A percentile compares a stretch with the other conserved stretches of the same genome.
Conservation (phyloP, 148 eudicot genomes). For the Pouteria glomerata region DNA sequence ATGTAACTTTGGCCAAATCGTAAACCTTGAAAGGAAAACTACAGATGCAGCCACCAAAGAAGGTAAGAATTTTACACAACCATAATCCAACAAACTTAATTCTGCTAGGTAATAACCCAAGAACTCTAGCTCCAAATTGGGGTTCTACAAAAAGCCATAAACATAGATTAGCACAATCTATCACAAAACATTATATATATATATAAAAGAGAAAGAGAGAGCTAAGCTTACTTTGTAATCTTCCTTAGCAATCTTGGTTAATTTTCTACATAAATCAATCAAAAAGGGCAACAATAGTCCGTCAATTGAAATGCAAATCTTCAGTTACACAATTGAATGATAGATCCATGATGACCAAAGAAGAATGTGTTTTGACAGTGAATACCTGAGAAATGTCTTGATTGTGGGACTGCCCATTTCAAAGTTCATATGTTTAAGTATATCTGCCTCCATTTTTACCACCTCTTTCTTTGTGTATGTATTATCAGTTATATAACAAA, state of each 20-base stretch:
- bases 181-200: neutral
- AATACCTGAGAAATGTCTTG: conserved; percentile 74
- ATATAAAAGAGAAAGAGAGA: neutral
- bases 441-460: conserved; percentile 82
- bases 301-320: neutral
- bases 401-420: conserved; percentile 77
- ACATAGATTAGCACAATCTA: neutral
- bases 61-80: conserved; percentile 71
- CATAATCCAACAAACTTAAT: conserved; percentile 76
- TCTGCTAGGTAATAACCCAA: conserved; percentile 77
- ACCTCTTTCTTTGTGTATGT: conserved; percentile 78
- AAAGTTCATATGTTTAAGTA: conserved; percentile 55
- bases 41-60: conserved; percentile 86
- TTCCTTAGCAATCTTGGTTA: conserved; percentile 53
- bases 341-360: too few relatives aligned
- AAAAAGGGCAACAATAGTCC: conserved; percentile 4
- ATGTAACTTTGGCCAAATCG: conserved; percentile 38
- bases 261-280: conserved; percentile 40
- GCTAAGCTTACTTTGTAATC: conserved; percentile 32
- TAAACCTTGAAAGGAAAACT: conserved; percentile 69
- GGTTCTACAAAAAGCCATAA: conserved; percentile 36
- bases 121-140: conserved; percentile 56
- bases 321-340: neutral
- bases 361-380: neutral
- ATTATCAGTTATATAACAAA: conserved; percentile 77